phyloP scores from a whole-genome alignment of 352 stramenopile species.

The Phytophthora pisi region DNA sequence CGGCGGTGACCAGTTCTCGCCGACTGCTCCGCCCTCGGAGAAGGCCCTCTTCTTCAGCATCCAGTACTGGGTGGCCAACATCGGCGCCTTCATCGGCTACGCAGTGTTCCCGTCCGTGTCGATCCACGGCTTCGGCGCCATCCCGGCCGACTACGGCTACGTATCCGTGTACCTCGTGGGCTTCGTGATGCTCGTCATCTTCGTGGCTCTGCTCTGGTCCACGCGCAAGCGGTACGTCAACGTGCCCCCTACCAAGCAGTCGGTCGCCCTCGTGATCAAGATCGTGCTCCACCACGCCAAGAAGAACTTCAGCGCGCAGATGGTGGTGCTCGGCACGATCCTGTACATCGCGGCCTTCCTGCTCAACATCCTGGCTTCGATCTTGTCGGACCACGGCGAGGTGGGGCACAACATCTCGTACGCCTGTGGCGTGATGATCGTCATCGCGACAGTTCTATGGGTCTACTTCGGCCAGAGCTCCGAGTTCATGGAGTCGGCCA shows the following conservation, averaged over 20 bases:
- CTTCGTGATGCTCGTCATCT: constrained; percentile 2
- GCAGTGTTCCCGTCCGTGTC: constrained; percentile 6
- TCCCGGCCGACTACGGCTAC: constrained; percentile 3
- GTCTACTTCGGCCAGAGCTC: constrained; percentile 6
- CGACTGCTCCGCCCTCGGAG: not conserved
- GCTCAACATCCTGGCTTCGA: constrained; percentile 3
- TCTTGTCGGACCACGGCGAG: constrained; percentile 7
- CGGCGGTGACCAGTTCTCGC: constrained; percentile 3
- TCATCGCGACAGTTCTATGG: not conserved
- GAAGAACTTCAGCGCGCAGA: constrained; percentile 7
- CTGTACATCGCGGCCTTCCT: constrained; percentile 2
- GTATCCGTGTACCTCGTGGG: not conserved
- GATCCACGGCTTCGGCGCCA: constrained; percentile 2
- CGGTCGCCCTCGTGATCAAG: constrained; percentile 6
- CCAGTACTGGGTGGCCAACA: constrained; percentile 7
- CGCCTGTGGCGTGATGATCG: constrained; percentile 3
- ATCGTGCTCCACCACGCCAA: constrained; percentile 2
- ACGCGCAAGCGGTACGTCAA: constrained; percentile 1
- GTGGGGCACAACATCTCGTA: constrained; percentile 7
- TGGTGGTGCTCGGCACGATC: constrained; percentile 1
- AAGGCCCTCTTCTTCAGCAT: constrained; percentile 8
- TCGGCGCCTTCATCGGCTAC: constrained; percentile 5
- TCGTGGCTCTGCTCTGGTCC: not conserved
- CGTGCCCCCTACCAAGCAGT: constrained; percentile 3
- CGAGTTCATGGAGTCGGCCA: constrained; percentile 3